Percentiles rank a stretch among this genome's conserved stretches.
phyloP scores from a whole-genome alignment of 1,284 basidiomycete genomes.

The Tylopilus sp. region DNA sequence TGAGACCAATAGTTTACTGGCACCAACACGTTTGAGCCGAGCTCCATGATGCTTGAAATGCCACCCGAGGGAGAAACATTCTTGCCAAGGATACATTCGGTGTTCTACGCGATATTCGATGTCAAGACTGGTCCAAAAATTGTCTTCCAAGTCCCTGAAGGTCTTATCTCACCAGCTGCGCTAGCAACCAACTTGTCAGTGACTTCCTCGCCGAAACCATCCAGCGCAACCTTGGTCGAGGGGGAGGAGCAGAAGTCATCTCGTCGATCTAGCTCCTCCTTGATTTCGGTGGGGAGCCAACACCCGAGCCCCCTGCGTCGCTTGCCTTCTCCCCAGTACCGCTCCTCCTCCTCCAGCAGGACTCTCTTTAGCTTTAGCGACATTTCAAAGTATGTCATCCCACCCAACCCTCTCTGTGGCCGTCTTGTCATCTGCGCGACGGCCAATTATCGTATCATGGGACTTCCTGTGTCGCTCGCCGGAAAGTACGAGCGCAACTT shows the following conservation, averaged over 20 bases:
- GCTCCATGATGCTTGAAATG: conserved; percentile 30
- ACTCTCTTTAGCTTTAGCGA: conserved; percentile 88
- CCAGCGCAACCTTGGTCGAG: conserved; percentile 43
- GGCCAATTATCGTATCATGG: conserved; percentile 76
- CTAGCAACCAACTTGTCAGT: conserved; percentile 33
- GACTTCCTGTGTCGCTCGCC: conserved; percentile 79
- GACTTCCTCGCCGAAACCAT: conserved; percentile 44
- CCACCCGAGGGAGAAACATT: conserved; percentile 60
- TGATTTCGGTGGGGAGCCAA: conserved; percentile 42
- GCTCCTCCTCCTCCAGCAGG: conserved; percentile 44
- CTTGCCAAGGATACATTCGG: conserved; percentile 76
- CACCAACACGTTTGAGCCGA: neutral
- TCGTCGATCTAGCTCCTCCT: conserved; percentile 46
- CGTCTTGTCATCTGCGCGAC: conserved; percentile 81
- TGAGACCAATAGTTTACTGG: neutral
- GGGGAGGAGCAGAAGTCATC: conserved; percentile 35
- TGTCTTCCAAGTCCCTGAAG: conserved; percentile 87
- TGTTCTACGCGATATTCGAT: conserved; percentile 89
- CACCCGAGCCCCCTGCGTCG: conserved; percentile 41
- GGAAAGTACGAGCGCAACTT: conserved; percentile 78
- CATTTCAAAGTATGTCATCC: conserved; percentile 93
- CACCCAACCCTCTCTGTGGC: conserved; percentile 82
- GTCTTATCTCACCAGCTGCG: conserved; percentile 54
- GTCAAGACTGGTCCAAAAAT: conserved; percentile 79
- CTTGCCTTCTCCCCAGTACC: conserved; percentile 49